A percentile compares a stretch with the other conserved stretches of the same genome.
Conservation (phyloP, 2,329 filamentous ascomycete species). For the Dothistroma pini region DNA sequence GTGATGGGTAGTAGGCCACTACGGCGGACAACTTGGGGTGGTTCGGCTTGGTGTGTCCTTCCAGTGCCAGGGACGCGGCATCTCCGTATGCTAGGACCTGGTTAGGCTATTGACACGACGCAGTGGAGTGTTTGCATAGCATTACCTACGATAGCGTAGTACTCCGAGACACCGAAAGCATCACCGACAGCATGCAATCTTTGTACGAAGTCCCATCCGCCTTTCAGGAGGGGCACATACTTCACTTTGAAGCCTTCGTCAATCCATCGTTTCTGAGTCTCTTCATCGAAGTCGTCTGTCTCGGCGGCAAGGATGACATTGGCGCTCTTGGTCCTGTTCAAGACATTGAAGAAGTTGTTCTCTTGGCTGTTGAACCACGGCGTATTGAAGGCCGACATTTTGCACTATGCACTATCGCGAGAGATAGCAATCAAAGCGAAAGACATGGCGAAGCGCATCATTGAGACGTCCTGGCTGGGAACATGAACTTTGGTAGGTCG, state of each 20-base stretch:
- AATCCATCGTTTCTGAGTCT: conserved; percentile 53
- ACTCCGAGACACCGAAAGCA: conserved; percentile 54
- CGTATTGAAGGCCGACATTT: conserved; percentile 32
- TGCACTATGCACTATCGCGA: background rate
- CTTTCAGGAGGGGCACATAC: conserved; percentile 53
- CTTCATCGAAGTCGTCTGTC: conserved; percentile 54
- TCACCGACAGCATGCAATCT: conserved; percentile 52
- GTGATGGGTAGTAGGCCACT: conserved; percentile 60
- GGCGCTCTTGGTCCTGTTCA: conserved; percentile 42
- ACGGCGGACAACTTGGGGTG: conserved; percentile 56
- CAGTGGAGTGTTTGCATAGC: background rate
- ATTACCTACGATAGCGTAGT: conserved; percentile 60
- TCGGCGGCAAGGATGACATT: conserved; percentile 51
- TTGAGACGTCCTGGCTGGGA: background rate
- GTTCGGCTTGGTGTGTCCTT: conserved; percentile 54
- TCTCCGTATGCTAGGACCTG: conserved; percentile 54
- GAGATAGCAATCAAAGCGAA: background rate
- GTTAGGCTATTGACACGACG: background rate
- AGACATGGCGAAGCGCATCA: background rate
- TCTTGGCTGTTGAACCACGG: conserved; percentile 34
- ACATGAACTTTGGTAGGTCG: background rate
- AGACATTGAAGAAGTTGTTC: conserved; percentile 34
- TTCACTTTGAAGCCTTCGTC: conserved; percentile 59
- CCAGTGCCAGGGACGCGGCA: conserved; percentile 57
- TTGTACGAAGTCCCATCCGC: conserved; percentile 46